Evolutionary conservation across 1,284 basidiomycete species (phyloP), one percentile per base, ranked within the genome.

Genomic region (Ganoderma sp.): DNA sequence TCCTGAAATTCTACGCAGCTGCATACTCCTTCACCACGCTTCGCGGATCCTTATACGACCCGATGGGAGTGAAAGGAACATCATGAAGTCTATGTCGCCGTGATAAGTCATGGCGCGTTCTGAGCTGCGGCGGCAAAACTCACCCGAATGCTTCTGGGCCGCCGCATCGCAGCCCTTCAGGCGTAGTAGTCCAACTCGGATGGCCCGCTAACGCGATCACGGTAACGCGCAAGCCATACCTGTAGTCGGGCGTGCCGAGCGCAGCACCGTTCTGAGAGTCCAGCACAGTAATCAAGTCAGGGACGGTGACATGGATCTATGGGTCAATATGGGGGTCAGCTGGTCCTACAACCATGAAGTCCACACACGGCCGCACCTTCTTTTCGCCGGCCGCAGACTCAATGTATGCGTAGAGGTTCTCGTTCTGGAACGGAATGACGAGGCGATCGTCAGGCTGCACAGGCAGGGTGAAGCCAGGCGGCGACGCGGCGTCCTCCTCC

Each of bases 351-450:
- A 32, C 22, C 37, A 39, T 39, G 37, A 42, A 28, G 39, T 42
- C n/a, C 58, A 17, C 25, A 6, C 22, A 39, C 57, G 22, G 7
- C n/a, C 65, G 32, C 52, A 75, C 77, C 75, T 78, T 78, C 65
- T 76, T 71, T 67, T 78, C 42, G 63, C 78, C 74, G 73, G 75
- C 77, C 1, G 79, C 77, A 32, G 79, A 79, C 64, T 82, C 80
- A 42, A 83, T 65, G 69, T 84, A 83, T 10, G 81, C 84, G 65
- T 81, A 81, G 2, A 87, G 75, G 73, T 88, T 88, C 74, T 88
- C 86, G 73, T 88, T 88, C 74, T 88, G 85, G 79, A 88, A 88
- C 2, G 86, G 85, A 59, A 88, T 84, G 14, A 77, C 69, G 22
- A 78, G 73, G 32, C 66, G 73, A 59, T 77, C 76, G 54, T 77